phyloP scores from a whole-genome alignment of 331 rosid genomes.

The Malus hybrid region DNA sequence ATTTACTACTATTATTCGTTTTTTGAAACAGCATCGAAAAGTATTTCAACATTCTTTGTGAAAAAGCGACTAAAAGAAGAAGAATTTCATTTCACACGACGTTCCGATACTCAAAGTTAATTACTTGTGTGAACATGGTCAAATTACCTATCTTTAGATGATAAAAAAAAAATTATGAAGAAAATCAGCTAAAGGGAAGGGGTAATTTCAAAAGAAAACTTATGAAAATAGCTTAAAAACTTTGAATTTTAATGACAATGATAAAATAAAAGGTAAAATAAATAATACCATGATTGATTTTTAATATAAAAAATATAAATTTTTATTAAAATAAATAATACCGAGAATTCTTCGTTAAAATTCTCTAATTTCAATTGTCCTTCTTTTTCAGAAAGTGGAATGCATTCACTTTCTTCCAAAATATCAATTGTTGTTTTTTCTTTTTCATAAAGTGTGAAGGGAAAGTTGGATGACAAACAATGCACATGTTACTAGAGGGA shows the following conservation, averaged over 20 bases:
- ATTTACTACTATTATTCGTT: background rate
- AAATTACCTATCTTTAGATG: background rate
- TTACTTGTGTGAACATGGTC: background rate
- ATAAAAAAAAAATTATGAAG: background rate
- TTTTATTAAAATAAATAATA: too few species aligned
- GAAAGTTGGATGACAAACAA: constrained; percentile 1
- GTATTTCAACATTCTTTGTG: too few species aligned
- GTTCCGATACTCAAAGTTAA: background rate
- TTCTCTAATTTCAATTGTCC: background rate
- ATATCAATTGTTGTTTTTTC: background rate
- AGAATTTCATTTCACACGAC: background rate
- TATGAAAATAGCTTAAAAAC: too few species aligned
- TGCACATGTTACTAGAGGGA: background rate
- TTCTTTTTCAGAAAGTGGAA: constrained; percentile 2
- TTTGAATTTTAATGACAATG: too few species aligned
- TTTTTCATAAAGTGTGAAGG: background rate
- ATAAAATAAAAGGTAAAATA: too few species aligned
- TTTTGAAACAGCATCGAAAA: background rate
- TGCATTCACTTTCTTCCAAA: background rate
- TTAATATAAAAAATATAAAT: too few species aligned
- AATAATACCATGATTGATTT: too few species aligned
- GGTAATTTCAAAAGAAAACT: background rate
- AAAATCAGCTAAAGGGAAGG: background rate
- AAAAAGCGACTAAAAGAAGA: too few species aligned
- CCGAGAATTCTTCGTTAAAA: too few species aligned